A percentile compares a stretch with the other conserved stretches of the same genome.
Evolutionary conservation across 306 rosid species (phyloP).

Genomic region (Cucurbita moschata): DNA sequence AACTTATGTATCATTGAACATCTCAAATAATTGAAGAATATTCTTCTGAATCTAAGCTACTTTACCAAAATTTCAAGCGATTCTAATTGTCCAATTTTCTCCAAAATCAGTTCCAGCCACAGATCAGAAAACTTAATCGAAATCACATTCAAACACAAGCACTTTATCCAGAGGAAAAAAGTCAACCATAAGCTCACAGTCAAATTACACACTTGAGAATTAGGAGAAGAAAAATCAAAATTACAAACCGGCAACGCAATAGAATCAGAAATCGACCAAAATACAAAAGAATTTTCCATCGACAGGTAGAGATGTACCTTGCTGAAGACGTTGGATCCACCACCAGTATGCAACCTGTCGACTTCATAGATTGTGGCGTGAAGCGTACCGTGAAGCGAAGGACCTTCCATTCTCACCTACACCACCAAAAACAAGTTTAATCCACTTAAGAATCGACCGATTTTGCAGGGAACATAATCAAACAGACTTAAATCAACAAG

Average conservation of each 20-base stretch:
- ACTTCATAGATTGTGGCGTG: conserved; percentile 81
- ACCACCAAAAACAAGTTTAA: background rate
- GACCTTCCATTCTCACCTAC: conserved; percentile 64
- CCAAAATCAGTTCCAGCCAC: background rate
- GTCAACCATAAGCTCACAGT: background rate
- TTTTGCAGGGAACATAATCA: background rate
- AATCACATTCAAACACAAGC: background rate
- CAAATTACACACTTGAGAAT: background rate
- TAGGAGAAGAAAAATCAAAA: background rate
- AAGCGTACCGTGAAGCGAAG: conserved; percentile 75
- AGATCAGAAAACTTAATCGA: background rate
- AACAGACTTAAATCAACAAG: background rate
- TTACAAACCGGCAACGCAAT: background rate
- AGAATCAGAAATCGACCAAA: background rate
- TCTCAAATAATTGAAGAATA: background rate
- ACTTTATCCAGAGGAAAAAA: background rate
- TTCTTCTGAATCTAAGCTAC: background rate
- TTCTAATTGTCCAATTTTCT: background rate
- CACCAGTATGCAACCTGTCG: conserved; percentile 31
- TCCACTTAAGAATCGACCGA: background rate
- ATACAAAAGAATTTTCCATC: background rate
- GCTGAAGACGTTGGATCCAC: conserved; percentile 41
- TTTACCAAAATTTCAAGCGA: background rate
- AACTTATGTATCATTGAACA: background rate
- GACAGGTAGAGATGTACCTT: conserved; percentile 26